Evolutionary conservation across 1,139 yeast genomes (phyloP), one percentile per base, ranked within the genome.

Genomic region (Blastobotrys niveus): DNA sequence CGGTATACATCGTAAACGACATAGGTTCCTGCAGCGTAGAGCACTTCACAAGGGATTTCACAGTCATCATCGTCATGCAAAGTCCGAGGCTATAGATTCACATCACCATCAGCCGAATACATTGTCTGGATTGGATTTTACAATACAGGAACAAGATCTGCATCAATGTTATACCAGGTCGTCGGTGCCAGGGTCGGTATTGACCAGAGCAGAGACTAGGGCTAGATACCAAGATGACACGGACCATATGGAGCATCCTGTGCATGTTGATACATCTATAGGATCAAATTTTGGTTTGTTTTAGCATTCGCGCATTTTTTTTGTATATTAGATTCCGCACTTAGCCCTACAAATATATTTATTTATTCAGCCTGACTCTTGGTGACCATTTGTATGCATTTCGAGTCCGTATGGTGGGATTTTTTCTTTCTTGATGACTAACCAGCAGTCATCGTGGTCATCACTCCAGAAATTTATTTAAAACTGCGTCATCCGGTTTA

Each of bases 81-180:
- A n/a, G 20, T 6, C 20, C 34, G 14, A 6, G 34, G 21, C n/a
- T 14, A 31, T 10, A 9, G 34, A n/a, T 6, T 6, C 14, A 29
- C 15, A 12, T 8, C 14, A 30, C 5, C 8, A 7, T 10, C 30
- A 40, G n/a, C 40, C 35, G 17, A 18, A 17, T 5, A 21, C 27
- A 2, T 15, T 44, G 9, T 34, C 34, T 2, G 47, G 47, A 12
- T 20, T 34, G 24, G 52, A 50, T 31, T 50, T 41, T 38, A 46
- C 48, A 17, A 50, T 50, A 32, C 50, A 35, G 12, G 53, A 50
- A 17, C 44, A 47, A 15, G 53, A 50, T 24, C 46, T 25, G 43
- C 39, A 17, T 29, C 30, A 47, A 14, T 26, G 34, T 9, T 36
- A 30, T 15, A 42, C 46, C 2, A 34, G 32, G 2, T 14, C 37